Conservation (phyloP, 306 rosid genomes). For the Argentina anserina region DNA sequence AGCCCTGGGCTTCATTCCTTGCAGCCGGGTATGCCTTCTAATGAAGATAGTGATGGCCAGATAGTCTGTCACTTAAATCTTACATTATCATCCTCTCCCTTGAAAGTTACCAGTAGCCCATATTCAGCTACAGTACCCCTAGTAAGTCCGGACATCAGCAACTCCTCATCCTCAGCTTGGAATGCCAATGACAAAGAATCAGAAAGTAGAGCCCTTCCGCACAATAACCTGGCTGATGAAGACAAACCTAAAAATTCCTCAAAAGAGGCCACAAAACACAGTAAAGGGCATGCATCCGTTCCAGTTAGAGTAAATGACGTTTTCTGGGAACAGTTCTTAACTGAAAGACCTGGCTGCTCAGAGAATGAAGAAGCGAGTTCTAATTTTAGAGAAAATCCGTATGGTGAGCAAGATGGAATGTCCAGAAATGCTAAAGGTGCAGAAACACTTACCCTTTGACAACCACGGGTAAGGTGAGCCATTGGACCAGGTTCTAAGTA, state of each 20-base stretch:
- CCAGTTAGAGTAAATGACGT: conserved; percentile 78
- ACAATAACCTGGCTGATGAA: conserved; percentile 32
- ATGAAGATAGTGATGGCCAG: conserved; percentile 77
- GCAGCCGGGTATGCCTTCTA: conserved; percentile 49
- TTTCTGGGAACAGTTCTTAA: conserved; percentile 97
- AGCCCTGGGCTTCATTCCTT: conserved; percentile 48
- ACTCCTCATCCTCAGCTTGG: conserved; percentile 47
- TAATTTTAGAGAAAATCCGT: conserved; percentile 50
- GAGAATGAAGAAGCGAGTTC: conserved; percentile 95
- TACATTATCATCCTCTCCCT: conserved; percentile 74
- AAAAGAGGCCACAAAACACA: conserved; percentile 46
- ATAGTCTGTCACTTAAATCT: conserved; percentile 86
- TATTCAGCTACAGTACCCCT: conserved; percentile 55
- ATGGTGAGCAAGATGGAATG: conserved; percentile 65
- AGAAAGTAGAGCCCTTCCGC: conserved; percentile 40
- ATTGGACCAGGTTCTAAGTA: background rate
- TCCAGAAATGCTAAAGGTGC: conserved; percentile 47
- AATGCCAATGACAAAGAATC: conserved; percentile 45
- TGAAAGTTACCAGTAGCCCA: conserved; percentile 45
- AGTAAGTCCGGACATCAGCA: conserved; percentile 49
- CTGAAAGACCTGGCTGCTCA: conserved; percentile 90
- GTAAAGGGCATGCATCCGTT: conserved; percentile 43
- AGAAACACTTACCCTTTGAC: conserved; percentile 61
- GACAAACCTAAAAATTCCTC: conserved; percentile 33
- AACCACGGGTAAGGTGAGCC: background rate